These are phyloP conservation scores for Pleoardoris graminearum DNA, from an alignment of 2,329 filamentous ascomycete species.

Conservation along the genomic window DNA sequence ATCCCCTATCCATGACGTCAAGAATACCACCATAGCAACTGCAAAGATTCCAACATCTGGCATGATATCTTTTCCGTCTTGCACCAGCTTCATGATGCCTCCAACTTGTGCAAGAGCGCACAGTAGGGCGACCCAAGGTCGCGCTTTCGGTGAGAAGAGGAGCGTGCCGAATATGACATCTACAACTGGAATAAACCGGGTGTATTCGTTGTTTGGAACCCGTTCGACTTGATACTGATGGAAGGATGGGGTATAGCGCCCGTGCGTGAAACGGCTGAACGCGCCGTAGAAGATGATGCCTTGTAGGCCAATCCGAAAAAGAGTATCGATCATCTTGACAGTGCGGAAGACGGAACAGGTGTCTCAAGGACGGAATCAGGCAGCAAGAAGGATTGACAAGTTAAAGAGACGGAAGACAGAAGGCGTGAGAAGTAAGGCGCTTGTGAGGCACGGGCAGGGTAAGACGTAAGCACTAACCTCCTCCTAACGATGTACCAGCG, in stretches of 20 bases:
- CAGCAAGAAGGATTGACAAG: no score
- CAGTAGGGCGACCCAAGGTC: not conserved
- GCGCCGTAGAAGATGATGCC: constrained; percentile 1
- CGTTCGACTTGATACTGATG: constrained; percentile 1
- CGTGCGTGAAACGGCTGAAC: constrained; percentile 7
- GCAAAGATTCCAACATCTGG: not conserved
- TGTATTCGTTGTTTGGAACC: constrained; percentile 2
- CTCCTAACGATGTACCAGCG: no score
- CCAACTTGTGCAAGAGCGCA: not conserved
- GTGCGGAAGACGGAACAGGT: no score
- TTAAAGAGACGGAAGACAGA: no score
- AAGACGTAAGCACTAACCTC: no score
- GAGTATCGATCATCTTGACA: not conserved
- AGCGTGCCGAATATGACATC: not conserved
- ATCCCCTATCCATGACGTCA: not conserved
- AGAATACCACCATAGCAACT: not conserved
- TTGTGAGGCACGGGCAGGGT: no score
- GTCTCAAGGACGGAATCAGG: no score
- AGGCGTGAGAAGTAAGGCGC: no score
- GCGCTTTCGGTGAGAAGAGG: not conserved
- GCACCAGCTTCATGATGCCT: not conserved
- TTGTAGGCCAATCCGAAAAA: constrained; percentile 1
- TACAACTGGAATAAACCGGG: not conserved
- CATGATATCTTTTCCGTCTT: not conserved
- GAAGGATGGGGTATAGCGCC: not conserved